Conservation (phyloP, 1,139 yeast species). For the Suhomyces atakaporum region DNA sequence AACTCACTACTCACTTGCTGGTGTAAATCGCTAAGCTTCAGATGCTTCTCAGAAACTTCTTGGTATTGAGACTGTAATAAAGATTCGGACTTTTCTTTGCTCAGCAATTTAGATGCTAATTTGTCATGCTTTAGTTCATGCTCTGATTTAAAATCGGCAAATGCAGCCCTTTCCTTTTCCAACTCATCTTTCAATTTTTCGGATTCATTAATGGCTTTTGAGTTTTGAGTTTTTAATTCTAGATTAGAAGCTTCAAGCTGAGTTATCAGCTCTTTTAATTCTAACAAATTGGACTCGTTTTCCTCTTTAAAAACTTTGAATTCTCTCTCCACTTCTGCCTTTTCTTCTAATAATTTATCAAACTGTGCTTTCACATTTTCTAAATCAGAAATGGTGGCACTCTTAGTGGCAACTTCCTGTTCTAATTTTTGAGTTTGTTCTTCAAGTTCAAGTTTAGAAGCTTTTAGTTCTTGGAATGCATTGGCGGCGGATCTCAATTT, state of each 20-base stretch:
- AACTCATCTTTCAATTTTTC: conserved; percentile 7
- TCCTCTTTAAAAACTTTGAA: neutral
- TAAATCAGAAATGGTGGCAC: conserved; percentile 15
- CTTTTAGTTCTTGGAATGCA: conserved; percentile 43
- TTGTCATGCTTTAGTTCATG: conserved; percentile 1
- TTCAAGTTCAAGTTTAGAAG: conserved; percentile 21
- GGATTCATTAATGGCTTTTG: conserved; percentile 20
- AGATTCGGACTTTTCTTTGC: conserved; percentile 1
- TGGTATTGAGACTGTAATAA: conserved; percentile 2
- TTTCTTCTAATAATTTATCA: conserved; percentile 13
- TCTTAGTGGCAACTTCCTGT: conserved; percentile 12
- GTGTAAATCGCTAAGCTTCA: conserved; percentile 7
- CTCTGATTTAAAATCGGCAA: conserved; percentile 21
- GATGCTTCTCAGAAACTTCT: conserved; percentile 1
- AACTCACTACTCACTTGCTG: conserved; percentile 9
- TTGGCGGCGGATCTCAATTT: conserved; percentile 51
- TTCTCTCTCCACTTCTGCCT: conserved; percentile 3
- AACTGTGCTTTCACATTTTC: conserved; percentile 9
- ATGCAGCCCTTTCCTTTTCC: conserved; percentile 1
- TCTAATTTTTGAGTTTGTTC: conserved; percentile 11
- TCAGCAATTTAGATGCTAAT: conserved; percentile 1
- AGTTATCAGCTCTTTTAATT: neutral
- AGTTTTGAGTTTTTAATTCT: conserved; percentile 7
- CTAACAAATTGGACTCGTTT: neutral
- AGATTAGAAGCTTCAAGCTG: conserved; percentile 7